These are phyloP conservation scores for Solanum lignicaule DNA, from an alignment of 257 asterid genomes.

Conservation along the genomic window DNA sequence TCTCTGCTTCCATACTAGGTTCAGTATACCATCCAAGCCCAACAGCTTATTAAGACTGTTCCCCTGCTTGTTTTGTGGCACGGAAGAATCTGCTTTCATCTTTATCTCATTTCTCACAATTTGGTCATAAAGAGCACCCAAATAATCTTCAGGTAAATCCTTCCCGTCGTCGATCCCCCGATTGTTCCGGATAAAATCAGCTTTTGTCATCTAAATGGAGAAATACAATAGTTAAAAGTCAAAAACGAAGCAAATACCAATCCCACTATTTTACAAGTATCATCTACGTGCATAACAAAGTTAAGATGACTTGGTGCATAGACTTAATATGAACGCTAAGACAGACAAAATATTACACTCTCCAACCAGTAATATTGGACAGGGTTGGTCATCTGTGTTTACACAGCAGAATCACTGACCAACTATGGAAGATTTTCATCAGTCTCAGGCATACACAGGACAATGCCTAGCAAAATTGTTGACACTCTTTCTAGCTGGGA, in stretches of 20 bases:
- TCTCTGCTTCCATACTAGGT: slow-evolving; percentile 92
- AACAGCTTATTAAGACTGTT: slow-evolving; percentile 77
- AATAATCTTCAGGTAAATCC: slow-evolving; percentile 87
- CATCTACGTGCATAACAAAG: background rate
- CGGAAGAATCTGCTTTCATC: slow-evolving; percentile 75
- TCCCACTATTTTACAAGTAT: slow-evolving; percentile 1
- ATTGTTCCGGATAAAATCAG: slow-evolving; percentile 95
- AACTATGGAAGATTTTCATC: background rate
- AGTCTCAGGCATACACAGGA: background rate
- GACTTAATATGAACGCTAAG: background rate
- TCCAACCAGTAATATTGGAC: background rate
- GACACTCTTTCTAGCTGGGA: background rate
- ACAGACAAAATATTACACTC: background rate
- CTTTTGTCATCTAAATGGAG: slow-evolving; percentile 74
- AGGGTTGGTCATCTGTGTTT: background rate
- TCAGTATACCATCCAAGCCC: slow-evolving; percentile 95
- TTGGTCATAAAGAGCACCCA: slow-evolving; percentile 84
- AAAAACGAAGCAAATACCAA: slow-evolving; percentile 5
- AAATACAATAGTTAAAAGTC: slow-evolving; percentile 29
- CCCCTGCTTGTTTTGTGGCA: slow-evolving; percentile 81
- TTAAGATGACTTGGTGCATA: background rate
- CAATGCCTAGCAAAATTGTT: background rate
- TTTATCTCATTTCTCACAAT: slow-evolving; percentile 94
- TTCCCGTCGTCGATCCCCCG: slow-evolving; percentile 95
- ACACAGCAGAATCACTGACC: background rate